Evolutionary conservation across 2,329 filamentous ascomycete species (phyloP), one percentile per base, ranked within the genome.

Genomic region (Arachnomyces sp.): DNA sequence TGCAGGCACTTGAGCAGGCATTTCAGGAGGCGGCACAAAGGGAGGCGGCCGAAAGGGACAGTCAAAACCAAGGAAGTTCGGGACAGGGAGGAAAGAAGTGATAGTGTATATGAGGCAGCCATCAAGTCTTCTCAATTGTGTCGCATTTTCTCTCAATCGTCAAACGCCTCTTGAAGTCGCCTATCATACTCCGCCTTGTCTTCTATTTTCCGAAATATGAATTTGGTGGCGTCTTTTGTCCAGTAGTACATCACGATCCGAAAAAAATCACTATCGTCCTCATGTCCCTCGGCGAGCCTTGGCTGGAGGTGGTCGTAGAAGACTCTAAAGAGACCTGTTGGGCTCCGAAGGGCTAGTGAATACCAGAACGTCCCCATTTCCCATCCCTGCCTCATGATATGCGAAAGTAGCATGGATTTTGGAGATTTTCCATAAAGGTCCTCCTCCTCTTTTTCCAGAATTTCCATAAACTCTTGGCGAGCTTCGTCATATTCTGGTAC

Each of bases 191-290:
- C 36, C 12, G 33, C 38, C 25, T 43, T 43, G 29, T 43, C 42
- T 34, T 40, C 12, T 6, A 40, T 11, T 25, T 43, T 43, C 12
- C 17, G 28, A 25, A 25, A 25, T n/a, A 43, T 20, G 15, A 43
- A 43, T 8, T 14, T 30, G n/a, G 36, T 25, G 15, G 45, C 39
- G 33, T 48, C 31, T 14, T 45, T 30, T 14, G 48, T 44, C 53
- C 47, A 54, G 33, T 50, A 54, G 17, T 40, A 34, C 38, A 48
- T 47, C 13, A 45, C 49, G 20, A 52, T 48, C 3, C 2, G 11
- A 31, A 41, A 52, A 38, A 49, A 55, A 2, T 39, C 39, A 3
- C 38, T 20, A 28, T 49, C 40, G 7, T 47, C 35, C 33, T 38
- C 17, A 14, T 54, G 49, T 28, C 28, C n/a, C 15, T 43, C 48